Base-by-base conservation (phyloP, 2,329 filamentous ascomycete species). In the Aspergillus ibericus region DNA sequence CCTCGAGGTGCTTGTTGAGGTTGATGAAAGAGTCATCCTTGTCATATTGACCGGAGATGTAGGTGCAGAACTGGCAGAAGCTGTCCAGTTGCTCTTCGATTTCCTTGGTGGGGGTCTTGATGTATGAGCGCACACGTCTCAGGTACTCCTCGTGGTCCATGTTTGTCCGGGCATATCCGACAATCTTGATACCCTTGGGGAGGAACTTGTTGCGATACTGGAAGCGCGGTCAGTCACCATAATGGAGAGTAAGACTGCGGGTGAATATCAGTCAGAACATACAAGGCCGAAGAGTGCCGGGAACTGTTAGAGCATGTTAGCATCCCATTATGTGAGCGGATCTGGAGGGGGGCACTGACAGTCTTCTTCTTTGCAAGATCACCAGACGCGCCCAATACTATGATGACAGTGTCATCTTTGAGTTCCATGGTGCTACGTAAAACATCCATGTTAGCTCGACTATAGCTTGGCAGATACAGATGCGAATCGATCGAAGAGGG, bases 301-400 rank as follows among this genome's bases (percentile, higher is more conserved):
- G 81, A 96, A 99, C 91, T 96, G 66, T 58, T 40, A 18, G 25
- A 48, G 10, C 18, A 12, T 8, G 44, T 48, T 16, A 48, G 44
- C 44, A 16, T 32, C 25, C 27, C 6, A 40, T 40, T 29, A 32
- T 25, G 44, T 22, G 34, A 22, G 47, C 25, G 40, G n/a, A 29
- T 16, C 25, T 29, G 22, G 47, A 55, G 44, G 49, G 34, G 34
- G 58, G 52, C 63, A 76, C 87, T 76, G 80, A 96, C 92, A 47
- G 95, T 99, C 88, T 99, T 99, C 89, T 99, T 99, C 86, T 99
- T 99, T 53, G 95, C 95, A 68, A 99, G 82, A 83, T 99, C 95
- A 72, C 95, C 95, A 54, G 95, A 99, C 66, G 95, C 95, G 72
- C 95, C 95, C 68, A 99, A 88, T 71, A 99, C 95, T 72, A 99